Base-by-base conservation (phyloP, 768 basidiomycete species). In the Leucogyrophana mollusca region DNA sequence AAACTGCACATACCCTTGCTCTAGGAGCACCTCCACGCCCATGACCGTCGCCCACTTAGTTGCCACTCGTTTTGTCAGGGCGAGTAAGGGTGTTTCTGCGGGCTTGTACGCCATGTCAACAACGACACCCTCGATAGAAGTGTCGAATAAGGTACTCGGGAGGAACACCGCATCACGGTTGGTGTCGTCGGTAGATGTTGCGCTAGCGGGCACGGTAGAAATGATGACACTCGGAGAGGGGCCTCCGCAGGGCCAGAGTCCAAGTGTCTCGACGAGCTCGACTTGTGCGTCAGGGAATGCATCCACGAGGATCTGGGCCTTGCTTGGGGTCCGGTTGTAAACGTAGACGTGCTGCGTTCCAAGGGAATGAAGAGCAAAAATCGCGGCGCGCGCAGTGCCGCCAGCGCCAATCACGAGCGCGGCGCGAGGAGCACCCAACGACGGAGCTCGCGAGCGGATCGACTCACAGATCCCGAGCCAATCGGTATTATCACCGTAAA, bases 61-160 rank as follows among this genome's bases (percentile, higher is more conserved):
- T 6, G 70, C 72, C 18, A 61, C 67, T 32, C 62, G 57, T 54
- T 76, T 73, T 4, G 91, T 94, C 11, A 95, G 66, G 43, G 64
- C 60, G 20, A 97, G 67, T 45, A 99, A 64, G 0, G 94, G 85
- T 11, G 95, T 98, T 55, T 82, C 77, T 3, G 85, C 79, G 0
- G 94, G 96, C 55, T 85, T 85, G 64, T 97, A 98, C 16, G 94
- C 93, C 87, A 96, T 89, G 56, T 99, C 96, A 9, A 98, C 76
- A 9, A 94, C 85, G 3, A 88, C 78, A 3, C 83, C 83, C 1
- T 85, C 86, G n/a, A 74, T 71, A 1, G 70, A 70, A 0, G 78
- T 73, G 2, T 67, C 62, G 53, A 92, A 86, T 17, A 96, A 59
- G 10, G 72, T 67, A 7, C 54, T 46, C 3, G 87, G 76, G 10